Base-by-base conservation (phyloP, 2,329 filamentous ascomycete species). In the Orbilia oligospora region DNA sequence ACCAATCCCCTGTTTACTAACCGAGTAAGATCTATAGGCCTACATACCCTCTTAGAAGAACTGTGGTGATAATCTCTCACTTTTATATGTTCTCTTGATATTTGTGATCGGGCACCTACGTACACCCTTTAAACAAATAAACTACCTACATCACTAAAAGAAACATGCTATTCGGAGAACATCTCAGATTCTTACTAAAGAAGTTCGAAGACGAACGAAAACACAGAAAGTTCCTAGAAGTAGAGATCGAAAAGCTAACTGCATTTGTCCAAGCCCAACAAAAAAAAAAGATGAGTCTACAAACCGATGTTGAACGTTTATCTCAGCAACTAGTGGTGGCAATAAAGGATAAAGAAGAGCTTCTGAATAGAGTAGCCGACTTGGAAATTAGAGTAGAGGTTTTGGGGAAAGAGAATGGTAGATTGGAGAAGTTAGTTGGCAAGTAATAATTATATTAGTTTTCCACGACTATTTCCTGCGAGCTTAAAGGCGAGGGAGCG, bases 91-190 rank as follows among this genome's bases (percentile, higher is more conserved):
- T n/a, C n/a, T n/a, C n/a, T n/a, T n/a, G n/a, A n/a, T n/a, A n/a
- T n/a, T n/a, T n/a, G n/a, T n/a, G n/a, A n/a, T n/a, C n/a, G n/a
- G n/a, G n/a, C n/a, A n/a, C n/a, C n/a, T n/a, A n/a, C n/a, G n/a
- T n/a, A 4, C 33, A 12, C 1, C 33, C 27, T 3, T 30, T 30
- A 3, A 30, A 30, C 6, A 3, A 3, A 30, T 30, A 30, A 30
- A 30, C 27, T 30, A 30, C 6, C 27, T 30, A 30, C 27, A 6
- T 30, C 6, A 30, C 27, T 6, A 30, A 30, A 30, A 30, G 6
- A 27, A 48, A n/a, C 1, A 72, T 72, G 69, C 22, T 66, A n/a
- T 27, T 66, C 16, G 58, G 58, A 58, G 46, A 55, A 12, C 58
- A 72, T 30, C 66, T 66, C 20, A 41, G 36, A 27, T 22, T 33